Evolutionary conservation across 345 rosid genomes (phyloP).

Genomic region (Camelina neglecta): DNA sequence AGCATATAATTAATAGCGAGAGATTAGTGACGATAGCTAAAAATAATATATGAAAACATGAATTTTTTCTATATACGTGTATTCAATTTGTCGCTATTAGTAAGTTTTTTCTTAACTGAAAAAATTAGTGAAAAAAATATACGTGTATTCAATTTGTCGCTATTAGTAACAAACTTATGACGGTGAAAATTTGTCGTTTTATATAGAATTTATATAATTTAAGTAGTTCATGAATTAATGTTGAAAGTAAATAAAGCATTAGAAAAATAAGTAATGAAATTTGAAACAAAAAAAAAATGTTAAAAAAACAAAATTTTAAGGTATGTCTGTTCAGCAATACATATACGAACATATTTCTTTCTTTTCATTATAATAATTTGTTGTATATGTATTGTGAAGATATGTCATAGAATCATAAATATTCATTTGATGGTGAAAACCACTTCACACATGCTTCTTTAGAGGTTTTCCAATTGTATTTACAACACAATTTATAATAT

Average conservation of each 20-base stretch:
- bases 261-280: background rate
- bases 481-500: no score
- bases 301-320: no score
- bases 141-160: background rate
- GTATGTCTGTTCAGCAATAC: no score
- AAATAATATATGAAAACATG: background rate
- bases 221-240: background rate
- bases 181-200: background rate
- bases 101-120: background rate
- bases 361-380: no score
- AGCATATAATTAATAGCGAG: background rate
- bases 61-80: no score
- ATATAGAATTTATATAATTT: background rate
- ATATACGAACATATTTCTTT: no score
- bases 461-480: no score
- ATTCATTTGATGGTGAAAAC: no score
- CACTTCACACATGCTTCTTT: no score
- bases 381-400: no score
- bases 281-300: no score
- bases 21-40: background rate
- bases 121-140: background rate
- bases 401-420: no score
- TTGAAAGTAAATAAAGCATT: background rate
- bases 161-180: background rate
- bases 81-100: background rate